Evolutionary conservation across 495 filamentous ascomycete genomes (phyloP).

Genomic region (Usnea hakonensis): DNA sequence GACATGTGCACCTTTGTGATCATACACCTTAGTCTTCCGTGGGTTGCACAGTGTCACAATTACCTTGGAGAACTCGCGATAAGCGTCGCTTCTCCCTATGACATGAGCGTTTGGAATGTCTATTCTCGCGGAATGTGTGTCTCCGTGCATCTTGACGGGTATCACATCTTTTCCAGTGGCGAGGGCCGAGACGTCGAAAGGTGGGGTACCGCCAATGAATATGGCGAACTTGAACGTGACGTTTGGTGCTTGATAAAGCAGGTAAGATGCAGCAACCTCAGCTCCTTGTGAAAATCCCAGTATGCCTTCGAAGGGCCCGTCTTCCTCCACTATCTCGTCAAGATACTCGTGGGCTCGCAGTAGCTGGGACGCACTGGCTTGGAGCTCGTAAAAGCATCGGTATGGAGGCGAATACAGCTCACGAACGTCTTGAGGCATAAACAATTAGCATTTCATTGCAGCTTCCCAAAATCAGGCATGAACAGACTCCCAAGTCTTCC

Average conservation of each 20-base stretch:
- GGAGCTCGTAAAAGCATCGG: not conserved
- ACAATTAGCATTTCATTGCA: not conserved
- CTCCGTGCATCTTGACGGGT: not conserved
- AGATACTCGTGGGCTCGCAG: constrained; percentile 30
- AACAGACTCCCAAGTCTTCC: not conserved
- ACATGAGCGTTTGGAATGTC: constrained; percentile 1
- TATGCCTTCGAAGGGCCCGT: constrained; percentile 41
- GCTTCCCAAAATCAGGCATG: not conserved
- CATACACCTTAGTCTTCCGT: not conserved
- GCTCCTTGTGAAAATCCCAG: constrained; percentile 43
- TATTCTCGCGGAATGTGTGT: not conserved
- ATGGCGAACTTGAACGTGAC: constrained; percentile 25
- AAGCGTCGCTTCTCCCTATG: not conserved
- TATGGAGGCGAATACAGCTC: constrained; percentile 2
- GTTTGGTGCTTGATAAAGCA: constrained; percentile 27
- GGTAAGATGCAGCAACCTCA: constrained; percentile 31
- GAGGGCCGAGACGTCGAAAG: constrained; percentile 11
- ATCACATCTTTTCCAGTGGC: not conserved
- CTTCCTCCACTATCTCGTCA: constrained; percentile 26
- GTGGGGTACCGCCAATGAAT: constrained; percentile 22
- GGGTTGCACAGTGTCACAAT: not conserved
- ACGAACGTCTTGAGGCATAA: not conserved
- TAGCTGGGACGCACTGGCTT: not conserved
- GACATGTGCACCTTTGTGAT: constrained; percentile 6
- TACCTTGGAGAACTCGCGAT: not conserved